Evolutionary conservation across 148 eudicot genomes (phyloP), one percentile per base, ranked within the genome.

Genomic region (Persicaria tinctoria): DNA sequence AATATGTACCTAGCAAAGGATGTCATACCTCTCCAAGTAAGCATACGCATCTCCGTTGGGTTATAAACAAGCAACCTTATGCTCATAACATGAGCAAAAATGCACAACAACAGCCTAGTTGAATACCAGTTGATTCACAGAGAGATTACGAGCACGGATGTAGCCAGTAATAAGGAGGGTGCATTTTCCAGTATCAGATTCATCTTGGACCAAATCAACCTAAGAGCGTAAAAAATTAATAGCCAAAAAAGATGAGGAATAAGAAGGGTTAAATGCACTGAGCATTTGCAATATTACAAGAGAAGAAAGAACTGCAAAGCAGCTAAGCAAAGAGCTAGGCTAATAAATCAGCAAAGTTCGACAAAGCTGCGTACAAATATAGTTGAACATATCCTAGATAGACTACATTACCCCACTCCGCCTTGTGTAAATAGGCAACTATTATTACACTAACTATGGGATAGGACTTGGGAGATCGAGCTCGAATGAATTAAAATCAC

Each of bases 71-170:
- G n/a, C 14, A 5, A 64, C 8, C 4, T 41, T 57, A 41, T 64
- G 18, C 5, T 64, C 17, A 64, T 64, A 12, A 64, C 17, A 16
- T 63, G 68, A 64, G 70, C 46, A 41, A 12, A 1, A 64, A 12
- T 2, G 41, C n/a, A 64, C 13, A 74, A 57, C 17, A 57, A 13
- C 55, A 51, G 72, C 20, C 1, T 6, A 51, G 80, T 27, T 76
- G 27, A 77, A 73, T 86, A 96, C 99, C 99, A 96, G 83, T 85
- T 96, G 97, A 78, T 96, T 92, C 48, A 92, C 97, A 10, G 99
- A 96, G 49, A 96, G 89, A 78, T 77, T 81, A 77, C 85, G 91
- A 75, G 86, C 87, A 73, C 89, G 97, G 48, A 92, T 53, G 92
- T 90, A 96, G 75, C 99, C 99, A 72, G 86, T 85, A 51, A 96